phyloP scores from a whole-genome alignment of 257 asterid species.

The Solanum appendiculatum region DNA sequence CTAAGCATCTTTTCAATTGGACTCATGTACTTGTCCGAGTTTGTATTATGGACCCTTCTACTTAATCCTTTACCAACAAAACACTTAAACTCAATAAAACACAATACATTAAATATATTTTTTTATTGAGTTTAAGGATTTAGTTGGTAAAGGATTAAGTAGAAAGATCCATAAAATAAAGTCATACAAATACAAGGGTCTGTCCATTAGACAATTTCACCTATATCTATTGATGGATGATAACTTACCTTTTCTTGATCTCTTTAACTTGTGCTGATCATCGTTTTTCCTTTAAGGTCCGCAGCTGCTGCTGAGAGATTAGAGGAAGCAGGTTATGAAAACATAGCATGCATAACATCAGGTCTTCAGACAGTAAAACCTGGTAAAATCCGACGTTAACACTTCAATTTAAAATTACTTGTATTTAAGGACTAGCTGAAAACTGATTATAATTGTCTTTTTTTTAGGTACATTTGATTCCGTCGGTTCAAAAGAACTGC shows the following conservation, averaged over 20 bases:
- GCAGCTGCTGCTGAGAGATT: constrained; percentile 67
- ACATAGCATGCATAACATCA: constrained; percentile 73
- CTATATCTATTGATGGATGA: background rate
- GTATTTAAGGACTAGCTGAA: background rate
- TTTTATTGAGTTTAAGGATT: too few relatives aligned
- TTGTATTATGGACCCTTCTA: too few relatives aligned
- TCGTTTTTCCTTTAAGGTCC: constrained; percentile 37
- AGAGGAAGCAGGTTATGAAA: constrained; percentile 64
- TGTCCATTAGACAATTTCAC: background rate
- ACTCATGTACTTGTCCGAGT: too few relatives aligned
- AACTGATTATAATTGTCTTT: background rate
- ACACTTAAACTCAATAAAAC: too few relatives aligned
- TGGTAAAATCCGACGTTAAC: constrained; percentile 19
- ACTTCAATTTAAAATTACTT: background rate
- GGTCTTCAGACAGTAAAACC: constrained; percentile 82
- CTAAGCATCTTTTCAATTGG: background rate
- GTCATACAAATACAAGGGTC: too few relatives aligned
- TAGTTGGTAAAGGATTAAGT: too few relatives aligned
- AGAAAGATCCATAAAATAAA: too few relatives aligned
- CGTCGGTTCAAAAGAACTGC: constrained; percentile 79
- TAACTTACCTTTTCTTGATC: background rate
- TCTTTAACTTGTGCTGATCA: background rate
- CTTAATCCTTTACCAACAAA: too few relatives aligned
- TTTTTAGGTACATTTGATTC: constrained; percentile 68
- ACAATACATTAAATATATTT: too few relatives aligned